These are phyloP conservation scores for Penicillium nucicola DNA, from an alignment of 495 filamentous ascomycete genomes.

Conservation along the genomic window DNA sequence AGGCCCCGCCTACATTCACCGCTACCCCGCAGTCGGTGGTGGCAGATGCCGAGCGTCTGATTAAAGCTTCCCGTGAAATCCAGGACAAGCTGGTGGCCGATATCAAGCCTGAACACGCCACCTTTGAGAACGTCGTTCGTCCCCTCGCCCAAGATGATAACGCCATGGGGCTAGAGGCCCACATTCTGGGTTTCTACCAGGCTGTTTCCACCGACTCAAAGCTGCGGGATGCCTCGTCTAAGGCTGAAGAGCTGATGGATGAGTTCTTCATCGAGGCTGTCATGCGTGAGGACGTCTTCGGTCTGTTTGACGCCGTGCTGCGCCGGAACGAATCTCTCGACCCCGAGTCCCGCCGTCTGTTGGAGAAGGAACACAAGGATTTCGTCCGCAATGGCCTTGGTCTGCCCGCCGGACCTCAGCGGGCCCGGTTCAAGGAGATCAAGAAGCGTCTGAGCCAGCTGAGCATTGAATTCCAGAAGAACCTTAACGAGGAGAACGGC, in stretches of 20 bases:
- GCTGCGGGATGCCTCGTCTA: conserved; percentile 68
- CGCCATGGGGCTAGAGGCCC: conserved; percentile 50
- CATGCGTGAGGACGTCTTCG: conserved; percentile 68
- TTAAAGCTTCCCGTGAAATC: conserved; percentile 62
- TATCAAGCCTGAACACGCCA: conserved; percentile 61
- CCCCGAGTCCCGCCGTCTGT: conserved; percentile 57
- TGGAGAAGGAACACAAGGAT: conserved; percentile 68
- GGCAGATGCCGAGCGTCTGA: conserved; percentile 71
- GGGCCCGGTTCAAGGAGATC: conserved; percentile 69
- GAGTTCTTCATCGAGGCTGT: conserved; percentile 62
- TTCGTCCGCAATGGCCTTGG: conserved; percentile 63
- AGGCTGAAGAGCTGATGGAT: conserved; percentile 65
- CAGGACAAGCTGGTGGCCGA: conserved; percentile 72
- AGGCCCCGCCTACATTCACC: conserved; percentile 81
- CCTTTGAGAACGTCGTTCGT: conserved; percentile 62
- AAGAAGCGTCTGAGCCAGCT: conserved; percentile 66
- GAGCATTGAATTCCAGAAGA: conserved; percentile 66
- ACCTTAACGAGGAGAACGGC: conserved; percentile 65
- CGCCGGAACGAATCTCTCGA: conserved; percentile 59
- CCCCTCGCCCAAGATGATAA: conserved; percentile 70
- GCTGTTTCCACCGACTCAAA: conserved; percentile 67
- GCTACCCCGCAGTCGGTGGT: conserved; percentile 75
- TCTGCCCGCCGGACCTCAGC: conserved; percentile 56
- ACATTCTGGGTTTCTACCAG: conserved; percentile 75
- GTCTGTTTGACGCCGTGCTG: conserved; percentile 58